phyloP scores from a whole-genome alignment of 164 flowering plant species.

The Umbilicus rupestris region DNA sequence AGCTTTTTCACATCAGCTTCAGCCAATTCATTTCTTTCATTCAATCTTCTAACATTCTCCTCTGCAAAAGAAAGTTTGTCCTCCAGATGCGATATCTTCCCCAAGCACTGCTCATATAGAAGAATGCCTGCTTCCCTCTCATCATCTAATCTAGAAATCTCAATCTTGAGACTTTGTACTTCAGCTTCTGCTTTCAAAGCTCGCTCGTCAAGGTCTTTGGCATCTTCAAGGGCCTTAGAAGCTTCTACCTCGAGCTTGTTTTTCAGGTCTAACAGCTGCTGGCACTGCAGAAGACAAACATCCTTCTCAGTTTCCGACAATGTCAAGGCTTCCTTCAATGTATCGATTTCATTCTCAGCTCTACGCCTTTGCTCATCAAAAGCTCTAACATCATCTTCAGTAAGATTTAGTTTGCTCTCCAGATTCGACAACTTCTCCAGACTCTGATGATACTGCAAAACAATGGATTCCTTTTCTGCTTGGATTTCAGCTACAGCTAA shows the following conservation, averaged over 20 bases:
- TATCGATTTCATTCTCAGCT: slow-evolving; percentile 48
- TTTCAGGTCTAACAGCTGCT: slow-evolving; percentile 33
- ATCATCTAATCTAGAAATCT: slow-evolving; percentile 28
- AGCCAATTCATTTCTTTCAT: slow-evolving; percentile 28
- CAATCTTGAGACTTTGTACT: slow-evolving; percentile 32
- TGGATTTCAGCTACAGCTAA: slow-evolving; percentile 32
- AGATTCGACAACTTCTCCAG: slow-evolving; percentile 41
- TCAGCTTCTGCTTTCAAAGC: slow-evolving; percentile 42
- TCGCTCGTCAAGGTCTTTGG: slow-evolving; percentile 25
- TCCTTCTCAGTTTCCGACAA: slow-evolving; percentile 48
- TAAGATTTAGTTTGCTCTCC: slow-evolving; percentile 36
- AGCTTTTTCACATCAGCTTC: slow-evolving; percentile 35
- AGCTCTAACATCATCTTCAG: slow-evolving; percentile 29
- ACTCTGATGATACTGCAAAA: slow-evolving; percentile 39
- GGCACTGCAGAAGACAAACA: slow-evolving; percentile 31
- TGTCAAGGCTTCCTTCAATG: slow-evolving; percentile 40
- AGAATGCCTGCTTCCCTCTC: slow-evolving; percentile 39
- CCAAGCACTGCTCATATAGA: slow-evolving; percentile 39
- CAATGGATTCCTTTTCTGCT: slow-evolving; percentile 46
- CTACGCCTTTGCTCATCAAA: slow-evolving; percentile 42
- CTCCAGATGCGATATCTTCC: slow-evolving; percentile 41
- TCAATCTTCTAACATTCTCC: slow-evolving; percentile 28
- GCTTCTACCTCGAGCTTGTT: slow-evolving; percentile 30
- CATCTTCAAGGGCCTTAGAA: slow-evolving; percentile 25
- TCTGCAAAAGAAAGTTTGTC: slow-evolving; percentile 30